These are phyloP conservation scores for Trametes gibbosa DNA, from an alignment of 768 basidiomycete genomes.

Conservation along the genomic window DNA sequence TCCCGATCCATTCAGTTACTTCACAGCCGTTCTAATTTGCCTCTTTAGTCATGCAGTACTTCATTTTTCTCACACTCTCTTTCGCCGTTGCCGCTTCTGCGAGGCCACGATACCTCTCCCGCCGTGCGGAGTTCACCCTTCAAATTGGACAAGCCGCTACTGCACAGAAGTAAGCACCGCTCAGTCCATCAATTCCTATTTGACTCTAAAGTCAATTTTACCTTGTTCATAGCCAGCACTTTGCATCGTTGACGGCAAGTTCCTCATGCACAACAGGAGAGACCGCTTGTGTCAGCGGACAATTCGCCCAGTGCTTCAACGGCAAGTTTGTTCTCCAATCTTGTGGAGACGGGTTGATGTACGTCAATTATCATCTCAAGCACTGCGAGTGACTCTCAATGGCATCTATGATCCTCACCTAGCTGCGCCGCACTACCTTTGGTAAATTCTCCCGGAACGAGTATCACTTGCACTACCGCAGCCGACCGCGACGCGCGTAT, in stretches of 20 bases:
- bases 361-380: not conserved
- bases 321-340: conserved; percentile 35
- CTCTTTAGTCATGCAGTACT: conserved; percentile 35
- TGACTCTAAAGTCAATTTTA: not conserved
- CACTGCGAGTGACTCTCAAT: not conserved
- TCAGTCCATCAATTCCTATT: not conserved
- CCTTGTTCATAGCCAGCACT: conserved; percentile 31
- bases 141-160: conserved; percentile 30
- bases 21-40: not conserved
- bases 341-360: conserved; percentile 13
- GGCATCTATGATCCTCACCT: not conserved
- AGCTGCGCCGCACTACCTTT: conserved; percentile 40
- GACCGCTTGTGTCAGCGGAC: conserved; percentile 46
- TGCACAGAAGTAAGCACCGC: conserved; percentile 25
- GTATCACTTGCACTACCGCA: conserved; percentile 48
- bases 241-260: conserved; percentile 41
- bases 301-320: conserved; percentile 54
- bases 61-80: conserved; percentile 32
- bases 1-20: not conserved
- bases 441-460: conserved; percentile 46
- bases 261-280: conserved; percentile 46
- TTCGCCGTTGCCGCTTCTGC: conserved; percentile 29
- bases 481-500: conserved; percentile 47
- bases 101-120: conserved; percentile 10
- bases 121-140: conserved; percentile 15